Conservation (phyloP, 2,329 filamentous ascomycete genomes). For the Penicillium sp. region DNA sequence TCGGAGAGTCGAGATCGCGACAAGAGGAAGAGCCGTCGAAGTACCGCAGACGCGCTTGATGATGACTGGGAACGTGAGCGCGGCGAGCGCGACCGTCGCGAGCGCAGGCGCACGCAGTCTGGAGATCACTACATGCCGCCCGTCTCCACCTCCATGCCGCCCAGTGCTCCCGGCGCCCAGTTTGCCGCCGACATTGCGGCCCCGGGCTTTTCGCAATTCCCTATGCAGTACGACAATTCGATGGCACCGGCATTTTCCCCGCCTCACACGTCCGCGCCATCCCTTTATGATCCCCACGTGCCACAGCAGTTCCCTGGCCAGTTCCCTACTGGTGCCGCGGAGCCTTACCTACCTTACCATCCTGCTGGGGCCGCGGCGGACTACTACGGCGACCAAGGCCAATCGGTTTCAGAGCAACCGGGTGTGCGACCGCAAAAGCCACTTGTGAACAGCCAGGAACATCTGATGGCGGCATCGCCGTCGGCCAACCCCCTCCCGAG, state of each 20-base stretch:
- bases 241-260: slow-evolving; percentile 16
- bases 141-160: slow-evolving; percentile 18
- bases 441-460: slow-evolving; percentile 54
- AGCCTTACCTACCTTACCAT: slow-evolving; percentile 47
- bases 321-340: slow-evolving; percentile 46
- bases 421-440: slow-evolving; percentile 56
- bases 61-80: slow-evolving; percentile 20
- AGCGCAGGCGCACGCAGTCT: slow-evolving; percentile 31
- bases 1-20: slow-evolving; percentile 29
- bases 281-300: slow-evolving; percentile 48
- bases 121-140: slow-evolving; percentile 28
- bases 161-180: slow-evolving; percentile 25
- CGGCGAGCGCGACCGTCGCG: slow-evolving; percentile 15
- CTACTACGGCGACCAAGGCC: slow-evolving; percentile 62
- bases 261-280: slow-evolving; percentile 23
- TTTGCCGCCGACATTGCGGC: slow-evolving; percentile 32
- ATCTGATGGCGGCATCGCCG: slow-evolving; percentile 54
- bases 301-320: slow-evolving; percentile 60
- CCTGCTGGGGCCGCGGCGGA: slow-evolving; percentile 57
- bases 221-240: slow-evolving; percentile 30
- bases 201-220: slow-evolving; percentile 35
- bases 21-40: slow-evolving; percentile 19
- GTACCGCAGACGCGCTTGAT: slow-evolving; percentile 16
- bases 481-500: slow-evolving; percentile 56
- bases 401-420: slow-evolving; percentile 59